Evolutionary conservation across 352 stramenopile species (phyloP).

Genomic region (Pseudoperonospora humuli): DNA sequence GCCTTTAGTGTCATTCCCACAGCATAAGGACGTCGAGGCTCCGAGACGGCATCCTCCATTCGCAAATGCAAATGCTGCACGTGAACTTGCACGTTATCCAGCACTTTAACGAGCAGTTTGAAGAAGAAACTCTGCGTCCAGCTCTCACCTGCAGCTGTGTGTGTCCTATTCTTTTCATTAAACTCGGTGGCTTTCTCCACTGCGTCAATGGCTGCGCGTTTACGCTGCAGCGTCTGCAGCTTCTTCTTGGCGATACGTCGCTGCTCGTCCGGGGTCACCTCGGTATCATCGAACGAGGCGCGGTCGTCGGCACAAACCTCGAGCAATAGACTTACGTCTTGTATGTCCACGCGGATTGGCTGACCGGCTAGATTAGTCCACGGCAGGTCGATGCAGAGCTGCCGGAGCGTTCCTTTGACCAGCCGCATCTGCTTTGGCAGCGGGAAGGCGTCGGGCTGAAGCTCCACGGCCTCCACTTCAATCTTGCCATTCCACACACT

Average conservation of each 20-base stretch:
- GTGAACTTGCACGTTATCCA: slow-evolving; percentile 82
- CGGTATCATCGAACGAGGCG: slow-evolving; percentile 1
- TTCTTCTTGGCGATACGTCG: slow-evolving; percentile 27
- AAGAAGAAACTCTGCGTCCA: slow-evolving; percentile 76
- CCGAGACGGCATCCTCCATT: slow-evolving; percentile 60
- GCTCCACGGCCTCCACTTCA: slow-evolving; percentile 72
- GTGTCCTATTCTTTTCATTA: slow-evolving; percentile 34
- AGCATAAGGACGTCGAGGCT: slow-evolving; percentile 34
- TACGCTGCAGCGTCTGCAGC: slow-evolving; percentile 58
- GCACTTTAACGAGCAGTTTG: slow-evolving; percentile 69
- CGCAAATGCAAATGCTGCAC: slow-evolving; percentile 70
- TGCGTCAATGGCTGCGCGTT: slow-evolving; percentile 68
- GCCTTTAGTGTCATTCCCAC: slow-evolving; percentile 71
- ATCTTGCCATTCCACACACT: slow-evolving; percentile 83
- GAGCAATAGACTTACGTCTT: slow-evolving; percentile 69
- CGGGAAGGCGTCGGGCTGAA: slow-evolving; percentile 62
- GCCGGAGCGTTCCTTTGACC: slow-evolving; percentile 69
- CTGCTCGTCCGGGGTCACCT: slow-evolving; percentile 14
- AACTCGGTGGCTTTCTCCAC: slow-evolving; percentile 69
- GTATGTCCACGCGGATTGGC: slow-evolving; percentile 69
- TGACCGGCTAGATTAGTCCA: slow-evolving; percentile 67
- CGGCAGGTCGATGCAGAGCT: slow-evolving; percentile 65
- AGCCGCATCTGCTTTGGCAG: slow-evolving; percentile 59
- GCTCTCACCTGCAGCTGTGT: slow-evolving; percentile 9
- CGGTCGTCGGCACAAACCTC: slow-evolving; percentile 35